Base-by-base conservation (phyloP, 139 green algal genomes). In the Tetradesmus lagerheimii region DNA sequence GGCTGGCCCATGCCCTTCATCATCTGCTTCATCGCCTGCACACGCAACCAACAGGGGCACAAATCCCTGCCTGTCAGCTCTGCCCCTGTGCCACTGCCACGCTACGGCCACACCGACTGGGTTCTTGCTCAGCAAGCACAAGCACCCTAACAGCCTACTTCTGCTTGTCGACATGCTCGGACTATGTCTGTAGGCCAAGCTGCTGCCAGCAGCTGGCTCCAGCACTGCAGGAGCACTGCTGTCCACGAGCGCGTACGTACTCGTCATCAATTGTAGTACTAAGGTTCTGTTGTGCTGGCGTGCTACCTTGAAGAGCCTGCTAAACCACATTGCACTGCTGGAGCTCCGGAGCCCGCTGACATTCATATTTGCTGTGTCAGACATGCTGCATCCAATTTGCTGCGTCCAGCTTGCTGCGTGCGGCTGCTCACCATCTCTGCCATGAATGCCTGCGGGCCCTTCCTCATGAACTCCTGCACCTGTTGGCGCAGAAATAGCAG, bases 11-110 rank as follows among this genome's bases (percentile, higher is more conserved):
- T 89, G 25, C 62, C 74, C 37, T 92, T 92, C 76, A 90, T 92
- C 93, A 95, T 95, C 83, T 95, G 93, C 93, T 95, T 95, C 93
- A 95, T 95, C 0, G 93, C 93, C 91, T 93, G 43, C 35, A 87
- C 12, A 34, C 71, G 14, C 29, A n/a, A 71, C 5, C 38, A 75
- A 45, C 1, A 45, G 45, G 31, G 12, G 6, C 47, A 11, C 47
- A 89, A 9, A 4, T 31, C 35, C 20, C 2, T 12, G 18, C 84
- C 34, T 0, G 29, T 34, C 45, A 88, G 29, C 27, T 6, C 16
- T 88, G 37, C 41, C 9, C n/a, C 39, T 62, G n/a, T 88, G 35
- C 15, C 5, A 27, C 25, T n/a, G 62, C 62, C 20, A n/a, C 62
- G 66, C 66, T 34, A 23, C 39, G 1, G 75, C 35, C 41, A 67